Conservation (phyloP, 2,329 filamentous ascomycete genomes). For the Talaromyces sp. region DNA sequence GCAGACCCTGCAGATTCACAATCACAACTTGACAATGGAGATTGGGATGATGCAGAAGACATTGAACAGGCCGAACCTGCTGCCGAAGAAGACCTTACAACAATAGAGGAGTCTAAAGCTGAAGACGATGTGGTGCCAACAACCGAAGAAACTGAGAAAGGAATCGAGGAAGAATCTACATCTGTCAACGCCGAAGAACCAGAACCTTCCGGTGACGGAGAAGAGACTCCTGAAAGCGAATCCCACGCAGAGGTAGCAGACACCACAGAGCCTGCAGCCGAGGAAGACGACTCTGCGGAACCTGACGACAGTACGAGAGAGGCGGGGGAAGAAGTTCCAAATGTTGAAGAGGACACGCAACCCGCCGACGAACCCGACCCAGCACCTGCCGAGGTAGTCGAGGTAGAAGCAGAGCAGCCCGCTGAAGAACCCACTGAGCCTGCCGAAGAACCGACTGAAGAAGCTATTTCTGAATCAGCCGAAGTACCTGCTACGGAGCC, state of each 20-base stretch:
- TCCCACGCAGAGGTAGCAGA: conserved; percentile 12
- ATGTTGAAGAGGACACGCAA: not conserved
- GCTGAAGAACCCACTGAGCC: conserved; percentile 12
- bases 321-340: not conserved
- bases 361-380: not conserved
- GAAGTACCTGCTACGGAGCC: not conserved
- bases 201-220: not conserved
- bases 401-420: conserved; percentile 11
- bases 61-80: conserved; percentile 1
- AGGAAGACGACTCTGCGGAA: not conserved
- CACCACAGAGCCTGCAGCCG: not conserved
- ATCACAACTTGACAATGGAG: conserved; percentile 1
- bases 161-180: conserved; percentile 7
- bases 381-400: not conserved
- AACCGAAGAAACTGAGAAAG: conserved; percentile 9
- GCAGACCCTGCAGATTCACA: not conserved
- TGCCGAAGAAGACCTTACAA: not conserved
- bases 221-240: conserved; percentile 13
- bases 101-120: conserved; percentile 1
- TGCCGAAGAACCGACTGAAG: conserved; percentile 8
- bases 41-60: conserved; percentile 9
- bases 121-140: not conserved
- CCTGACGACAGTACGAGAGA: not conserved
- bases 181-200: not conserved
- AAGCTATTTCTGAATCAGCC: conserved; percentile 10